phyloP scores from a whole-genome alignment of 176 grass and related monocot species.

The Oryza officinalis region DNA sequence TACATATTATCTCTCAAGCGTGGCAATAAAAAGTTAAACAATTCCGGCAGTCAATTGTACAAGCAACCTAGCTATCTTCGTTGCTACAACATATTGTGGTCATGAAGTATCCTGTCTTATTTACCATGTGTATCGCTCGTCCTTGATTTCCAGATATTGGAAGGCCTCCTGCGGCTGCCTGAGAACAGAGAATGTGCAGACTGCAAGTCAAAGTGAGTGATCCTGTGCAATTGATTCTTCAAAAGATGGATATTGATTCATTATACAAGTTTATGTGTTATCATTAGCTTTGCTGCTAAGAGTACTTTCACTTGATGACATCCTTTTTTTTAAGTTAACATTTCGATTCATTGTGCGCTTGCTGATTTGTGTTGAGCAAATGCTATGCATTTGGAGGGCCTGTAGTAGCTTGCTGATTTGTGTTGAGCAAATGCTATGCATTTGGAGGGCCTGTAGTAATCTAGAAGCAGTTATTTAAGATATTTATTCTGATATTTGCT shows the following conservation, averaged over 20 bases:
- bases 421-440: not conserved
- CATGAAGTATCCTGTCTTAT: not conserved
- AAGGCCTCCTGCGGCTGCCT: slow-evolving; percentile 69
- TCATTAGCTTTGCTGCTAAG: not conserved
- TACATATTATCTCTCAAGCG: not conserved
- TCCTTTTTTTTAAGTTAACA: not conserved
- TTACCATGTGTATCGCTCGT: not conserved
- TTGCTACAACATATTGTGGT: not conserved
- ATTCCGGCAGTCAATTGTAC: not conserved
- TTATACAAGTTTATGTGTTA: not conserved
- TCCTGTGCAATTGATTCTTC: slow-evolving; percentile 9
- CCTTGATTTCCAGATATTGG: slow-evolving; percentile 66
- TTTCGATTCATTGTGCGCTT: not conserved
- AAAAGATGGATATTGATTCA: not conserved
- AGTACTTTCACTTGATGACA: not conserved
- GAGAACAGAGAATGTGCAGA: slow-evolving; percentile 96
- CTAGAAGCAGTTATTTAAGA: not conserved
- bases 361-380: not conserved
- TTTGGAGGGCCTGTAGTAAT: not conserved
- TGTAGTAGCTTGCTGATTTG: not conserved
- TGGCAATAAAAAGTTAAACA: not conserved
- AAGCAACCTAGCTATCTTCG: not conserved
- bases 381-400: not conserved
- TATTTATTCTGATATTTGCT: not conserved
- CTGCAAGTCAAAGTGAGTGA: slow-evolving; percentile 94